Evolutionary conservation across 2,329 filamentous ascomycete species (phyloP), one percentile per base, ranked within the genome.

Genomic region (Neonectria magnoliae): DNA sequence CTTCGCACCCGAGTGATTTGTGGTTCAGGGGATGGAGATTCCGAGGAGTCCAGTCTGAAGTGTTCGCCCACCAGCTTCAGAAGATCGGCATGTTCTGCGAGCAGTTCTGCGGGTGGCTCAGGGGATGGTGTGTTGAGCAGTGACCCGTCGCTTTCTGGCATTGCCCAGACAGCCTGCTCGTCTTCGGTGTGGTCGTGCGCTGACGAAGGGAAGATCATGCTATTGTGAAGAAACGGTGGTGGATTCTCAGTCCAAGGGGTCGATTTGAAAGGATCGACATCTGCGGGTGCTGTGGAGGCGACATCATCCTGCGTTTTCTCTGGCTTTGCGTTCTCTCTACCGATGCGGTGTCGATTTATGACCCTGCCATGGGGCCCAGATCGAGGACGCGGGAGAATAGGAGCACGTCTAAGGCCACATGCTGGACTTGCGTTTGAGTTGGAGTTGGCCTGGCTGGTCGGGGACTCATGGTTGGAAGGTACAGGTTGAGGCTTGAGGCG

Each of bases 51-150:
- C 2, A 55, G 14, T 7, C 65, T 66, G n/a, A 68, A 51, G 11
- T 59, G 63, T 7, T 71, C 62, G 38, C 61, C 62, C 20, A 73
- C 64, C 18, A 72, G 42, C 18, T 65, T 45, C 10, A 70, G 42
- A 29, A 74, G 58, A 31, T 58, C 66, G 33, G 50, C 33, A 13
- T 74, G 68, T 9, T 72, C 67, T 38, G 62, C 57, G 2, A 73
- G 53, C 29, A 68, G 29, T 14, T 70, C 68, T n/a, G 64, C 33
- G 1, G 60, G 50, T 4, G 56, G 41, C 14, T 45, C 36, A 6
- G 52, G 51, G 2, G 54, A 47, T 16, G 52, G 53, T 10, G 41
- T 55, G n/a, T 27, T 33, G 29, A 51, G 53, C 25, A 62, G n/a
- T 11, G 44, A 53, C 44, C 31, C 59, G n/a, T 55, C 18, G 9